A percentile compares a stretch with the other conserved stretches of the same genome.
Evolutionary conservation across 768 basidiomycete species (phyloP).

Genomic region (Leccinum sublutescens): DNA sequence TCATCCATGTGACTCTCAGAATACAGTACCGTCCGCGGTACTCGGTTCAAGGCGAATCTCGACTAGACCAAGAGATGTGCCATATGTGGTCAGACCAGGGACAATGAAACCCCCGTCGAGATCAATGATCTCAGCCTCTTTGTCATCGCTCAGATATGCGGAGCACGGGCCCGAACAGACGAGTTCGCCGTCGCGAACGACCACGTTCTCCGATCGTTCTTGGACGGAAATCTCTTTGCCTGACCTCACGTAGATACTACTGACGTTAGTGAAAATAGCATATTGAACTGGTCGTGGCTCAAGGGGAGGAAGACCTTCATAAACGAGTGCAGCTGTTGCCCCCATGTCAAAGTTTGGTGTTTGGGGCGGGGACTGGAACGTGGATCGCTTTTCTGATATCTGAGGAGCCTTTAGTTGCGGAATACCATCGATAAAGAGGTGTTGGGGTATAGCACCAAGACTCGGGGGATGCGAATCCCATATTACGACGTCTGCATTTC

Average conservation of each 20-base stretch:
- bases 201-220: conserved; percentile 28
- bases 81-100: conserved; percentile 72
- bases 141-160: conserved; percentile 14
- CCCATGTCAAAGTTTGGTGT: conserved; percentile 75
- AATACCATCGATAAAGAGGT: conserved; percentile 86
- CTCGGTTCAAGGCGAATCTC: conserved; percentile 67
- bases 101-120: conserved; percentile 68
- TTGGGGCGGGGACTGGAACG: conserved; percentile 46
- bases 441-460: conserved; percentile 69
- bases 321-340: conserved; percentile 54
- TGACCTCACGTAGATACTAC: conserved; percentile 40
- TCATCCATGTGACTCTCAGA: conserved; percentile 4
- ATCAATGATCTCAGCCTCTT: conserved; percentile 46
- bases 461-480: conserved; percentile 77
- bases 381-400: conserved; percentile 36
- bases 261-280: conserved; percentile 67
- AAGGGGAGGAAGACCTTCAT: conserved; percentile 78
- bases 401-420: conserved; percentile 57
- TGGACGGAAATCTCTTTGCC: conserved; percentile 26
- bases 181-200: conserved; percentile 50
- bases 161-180: conserved; percentile 45
- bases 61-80: conserved; percentile 66
- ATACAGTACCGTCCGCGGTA: conserved; percentile 65
- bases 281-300: conserved; percentile 35
- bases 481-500: conserved; percentile 57